Conservation (phyloP, 2,329 filamentous ascomycete species). For the Myriangium duriaei region DNA sequence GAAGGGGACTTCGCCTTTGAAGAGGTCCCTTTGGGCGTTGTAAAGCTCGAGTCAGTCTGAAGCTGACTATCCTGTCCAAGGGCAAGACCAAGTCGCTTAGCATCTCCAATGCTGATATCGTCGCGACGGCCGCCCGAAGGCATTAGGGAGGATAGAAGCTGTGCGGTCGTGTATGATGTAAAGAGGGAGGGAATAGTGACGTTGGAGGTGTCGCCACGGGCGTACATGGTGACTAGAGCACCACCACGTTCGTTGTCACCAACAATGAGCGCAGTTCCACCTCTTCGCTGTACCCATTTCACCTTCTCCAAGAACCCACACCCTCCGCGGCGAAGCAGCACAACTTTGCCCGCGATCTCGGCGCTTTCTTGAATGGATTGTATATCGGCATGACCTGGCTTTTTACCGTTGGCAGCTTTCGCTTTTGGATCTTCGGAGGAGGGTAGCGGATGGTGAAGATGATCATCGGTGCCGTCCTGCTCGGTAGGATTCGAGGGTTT, state of each 20-base stretch:
- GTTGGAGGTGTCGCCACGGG: constrained; percentile 90
- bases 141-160: constrained; percentile 77
- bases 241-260: constrained; percentile 86
- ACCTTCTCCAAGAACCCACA: constrained; percentile 96
- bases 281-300: constrained; percentile 88
- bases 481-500: constrained; percentile 17
- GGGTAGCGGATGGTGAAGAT: constrained; percentile 52
- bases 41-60: constrained; percentile 7
- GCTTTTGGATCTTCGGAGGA: constrained; percentile 30
- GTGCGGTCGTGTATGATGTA: constrained; percentile 87
- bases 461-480: constrained; percentile 74
- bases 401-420: constrained; percentile 22
- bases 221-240: constrained; percentile 92
- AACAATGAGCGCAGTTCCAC: constrained; percentile 80
- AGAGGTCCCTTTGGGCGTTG: constrained; percentile 9
- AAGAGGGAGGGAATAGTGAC: constrained; percentile 90
- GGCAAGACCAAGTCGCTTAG: constrained; percentile 36
- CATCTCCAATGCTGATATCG: constrained; percentile 47
- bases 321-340: constrained; percentile 79
- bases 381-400: constrained; percentile 62
- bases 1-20: constrained; percentile 6
- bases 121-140: constrained; percentile 55
- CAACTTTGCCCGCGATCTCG: constrained; percentile 87
- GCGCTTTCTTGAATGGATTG: constrained; percentile 83
- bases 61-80: constrained; percentile 13